Evolutionary conservation across 352 stramenopile genomes (phyloP).

Genomic region (Globisporangium sylvaticum): DNA sequence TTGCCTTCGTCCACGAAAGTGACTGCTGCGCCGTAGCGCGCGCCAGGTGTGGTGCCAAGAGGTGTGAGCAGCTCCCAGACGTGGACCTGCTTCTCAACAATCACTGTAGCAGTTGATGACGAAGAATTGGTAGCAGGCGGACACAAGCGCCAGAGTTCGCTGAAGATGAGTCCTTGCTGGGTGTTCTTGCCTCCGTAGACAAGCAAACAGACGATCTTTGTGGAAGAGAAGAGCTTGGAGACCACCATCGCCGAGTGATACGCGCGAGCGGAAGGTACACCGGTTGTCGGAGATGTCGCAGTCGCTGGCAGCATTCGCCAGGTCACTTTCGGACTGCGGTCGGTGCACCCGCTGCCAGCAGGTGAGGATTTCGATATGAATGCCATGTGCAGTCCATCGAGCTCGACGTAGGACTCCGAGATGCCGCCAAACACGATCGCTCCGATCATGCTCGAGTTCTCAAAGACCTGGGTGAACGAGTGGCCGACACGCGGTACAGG

Average conservation of each 20-base stretch:
- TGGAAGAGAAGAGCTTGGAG: slow-evolving; percentile 27
- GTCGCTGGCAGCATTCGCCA: slow-evolving; percentile 33
- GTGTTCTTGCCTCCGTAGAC: slow-evolving; percentile 56
- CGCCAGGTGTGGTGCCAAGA: slow-evolving; percentile 43
- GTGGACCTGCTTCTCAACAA: slow-evolving; percentile 41
- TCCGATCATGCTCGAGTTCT: slow-evolving; percentile 37
- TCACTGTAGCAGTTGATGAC: neutral
- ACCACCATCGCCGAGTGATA: slow-evolving; percentile 48
- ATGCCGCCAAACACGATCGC: slow-evolving; percentile 48
- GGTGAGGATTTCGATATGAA: slow-evolving; percentile 34
- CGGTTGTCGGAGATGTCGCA: slow-evolving; percentile 4
- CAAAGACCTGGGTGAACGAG: slow-evolving; percentile 53
- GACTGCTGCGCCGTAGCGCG: slow-evolving; percentile 53
- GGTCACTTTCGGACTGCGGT: slow-evolving; percentile 26
- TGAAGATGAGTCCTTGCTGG: slow-evolving; percentile 45
- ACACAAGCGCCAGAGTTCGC: slow-evolving; percentile 70
- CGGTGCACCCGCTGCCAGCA: slow-evolving; percentile 14
- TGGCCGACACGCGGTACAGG: slow-evolving; percentile 51
- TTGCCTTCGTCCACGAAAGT: slow-evolving; percentile 59
- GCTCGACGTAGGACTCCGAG: slow-evolving; percentile 40
- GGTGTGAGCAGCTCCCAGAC: slow-evolving; percentile 52
- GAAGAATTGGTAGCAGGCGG: slow-evolving; percentile 15
- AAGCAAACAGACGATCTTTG: slow-evolving; percentile 38
- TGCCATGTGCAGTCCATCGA: slow-evolving; percentile 37
- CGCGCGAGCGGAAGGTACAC: slow-evolving; percentile 27